Conservation (phyloP, 768 basidiomycete species). For the Mycena maculata region DNA sequence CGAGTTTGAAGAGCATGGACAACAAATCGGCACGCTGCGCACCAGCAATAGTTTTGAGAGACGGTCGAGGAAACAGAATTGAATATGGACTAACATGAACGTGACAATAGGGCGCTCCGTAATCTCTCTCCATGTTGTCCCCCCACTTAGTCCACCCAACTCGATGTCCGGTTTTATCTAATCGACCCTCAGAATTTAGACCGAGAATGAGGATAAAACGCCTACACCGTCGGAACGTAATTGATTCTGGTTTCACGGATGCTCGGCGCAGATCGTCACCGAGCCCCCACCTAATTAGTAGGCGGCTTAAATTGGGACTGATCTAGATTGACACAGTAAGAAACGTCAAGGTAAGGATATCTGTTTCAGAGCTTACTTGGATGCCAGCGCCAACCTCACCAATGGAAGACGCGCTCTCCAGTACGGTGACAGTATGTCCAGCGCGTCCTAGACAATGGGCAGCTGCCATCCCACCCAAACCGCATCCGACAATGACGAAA, state of each 20-base stretch:
- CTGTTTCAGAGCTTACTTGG: slow-evolving; percentile 37
- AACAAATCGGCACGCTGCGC: slow-evolving; percentile 64
- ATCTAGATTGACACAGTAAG: slow-evolving; percentile 6
- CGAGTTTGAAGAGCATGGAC: slow-evolving; percentile 50
- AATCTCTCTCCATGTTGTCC: slow-evolving; percentile 42
- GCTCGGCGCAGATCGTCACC: slow-evolving; percentile 52
- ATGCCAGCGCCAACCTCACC: slow-evolving; percentile 66
- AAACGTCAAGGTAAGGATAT: not conserved
- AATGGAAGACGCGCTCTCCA: slow-evolving; percentile 49
- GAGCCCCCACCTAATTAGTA: slow-evolving; percentile 65
- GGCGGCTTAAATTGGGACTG: slow-evolving; percentile 53
- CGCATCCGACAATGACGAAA: slow-evolving; percentile 29
- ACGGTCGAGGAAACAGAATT: not conserved
- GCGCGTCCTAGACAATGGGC: slow-evolving; percentile 53
- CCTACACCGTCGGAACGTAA: slow-evolving; percentile 58
- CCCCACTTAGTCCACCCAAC: slow-evolving; percentile 46
- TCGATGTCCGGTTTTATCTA: slow-evolving; percentile 48
- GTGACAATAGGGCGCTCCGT: slow-evolving; percentile 49
- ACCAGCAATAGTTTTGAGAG: not conserved
- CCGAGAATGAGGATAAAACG: not conserved
- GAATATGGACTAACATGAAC: slow-evolving; percentile 45
- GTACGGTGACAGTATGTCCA: slow-evolving; percentile 54
- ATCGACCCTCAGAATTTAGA: not conserved
- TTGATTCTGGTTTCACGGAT: slow-evolving; percentile 52
- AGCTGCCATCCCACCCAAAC: slow-evolving; percentile 48